Evolutionary conservation across 352 stramenopile species (phyloP).

Genomic region (Pythium plurisporium): DNA sequence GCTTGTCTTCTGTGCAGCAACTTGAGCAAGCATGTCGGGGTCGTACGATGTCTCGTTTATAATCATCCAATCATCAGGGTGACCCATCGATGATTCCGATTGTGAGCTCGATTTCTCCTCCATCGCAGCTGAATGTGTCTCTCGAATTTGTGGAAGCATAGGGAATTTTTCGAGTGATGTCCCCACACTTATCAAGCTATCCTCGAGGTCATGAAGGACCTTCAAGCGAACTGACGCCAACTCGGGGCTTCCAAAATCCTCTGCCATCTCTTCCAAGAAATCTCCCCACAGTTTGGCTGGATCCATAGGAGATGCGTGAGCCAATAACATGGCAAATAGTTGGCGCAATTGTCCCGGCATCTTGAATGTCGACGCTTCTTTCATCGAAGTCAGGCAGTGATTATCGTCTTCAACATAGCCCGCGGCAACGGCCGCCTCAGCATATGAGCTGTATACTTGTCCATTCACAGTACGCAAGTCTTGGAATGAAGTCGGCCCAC

Average conservation of each 20-base stretch:
- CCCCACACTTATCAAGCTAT: not conserved
- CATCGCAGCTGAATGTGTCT: not conserved
- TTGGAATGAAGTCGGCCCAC: slow-evolving; percentile 18
- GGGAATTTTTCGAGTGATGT: not conserved
- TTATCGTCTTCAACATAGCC: no score
- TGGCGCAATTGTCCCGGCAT: slow-evolving; percentile 25
- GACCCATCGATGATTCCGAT: not conserved
- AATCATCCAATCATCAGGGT: not conserved
- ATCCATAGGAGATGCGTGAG: no score
- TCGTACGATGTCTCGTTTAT: slow-evolving; percentile 3
- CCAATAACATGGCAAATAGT: slow-evolving; percentile 27
- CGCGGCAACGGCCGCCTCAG: slow-evolving; percentile 21
- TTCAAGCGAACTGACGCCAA: not conserved
- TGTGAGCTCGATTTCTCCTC: not conserved
- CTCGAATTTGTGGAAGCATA: not conserved
- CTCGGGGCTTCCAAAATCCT: not conserved
- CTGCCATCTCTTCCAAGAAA: not conserved
- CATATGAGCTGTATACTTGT: slow-evolving; percentile 10
- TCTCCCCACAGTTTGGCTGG: not conserved
- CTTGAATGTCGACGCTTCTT: slow-evolving; percentile 16
- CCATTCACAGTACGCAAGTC: slow-evolving; percentile 19
- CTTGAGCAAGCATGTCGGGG: slow-evolving; percentile 6
- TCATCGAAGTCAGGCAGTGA: slow-evolving; percentile 20
- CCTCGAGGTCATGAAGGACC: not conserved
- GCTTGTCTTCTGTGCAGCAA: no score